Evolutionary conservation across 2,329 filamentous ascomycete genomes (phyloP).

Genomic region (Triangularia setosa): DNA sequence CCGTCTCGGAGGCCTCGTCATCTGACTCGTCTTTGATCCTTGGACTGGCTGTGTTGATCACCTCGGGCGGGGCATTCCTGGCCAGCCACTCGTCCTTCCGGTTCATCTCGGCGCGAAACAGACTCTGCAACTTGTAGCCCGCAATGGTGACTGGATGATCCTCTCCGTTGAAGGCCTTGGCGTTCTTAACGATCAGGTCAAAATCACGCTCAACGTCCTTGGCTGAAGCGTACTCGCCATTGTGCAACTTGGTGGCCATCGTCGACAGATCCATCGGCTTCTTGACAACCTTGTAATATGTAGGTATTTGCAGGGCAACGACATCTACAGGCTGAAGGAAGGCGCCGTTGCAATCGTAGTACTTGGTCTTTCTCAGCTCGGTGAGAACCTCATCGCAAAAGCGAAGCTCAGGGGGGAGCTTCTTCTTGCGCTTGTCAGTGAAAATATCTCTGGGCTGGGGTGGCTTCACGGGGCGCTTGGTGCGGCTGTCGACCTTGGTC

Average conservation of each 20-base stretch:
- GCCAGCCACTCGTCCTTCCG: constrained; percentile 80
- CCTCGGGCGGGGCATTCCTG: constrained; percentile 56
- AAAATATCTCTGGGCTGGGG: constrained; percentile 89
- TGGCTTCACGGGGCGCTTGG: constrained; percentile 90
- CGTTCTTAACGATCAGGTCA: constrained; percentile 81
- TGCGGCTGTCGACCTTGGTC: constrained; percentile 69
- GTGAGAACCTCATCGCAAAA: constrained; percentile 81
- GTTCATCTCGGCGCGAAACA: constrained; percentile 73
- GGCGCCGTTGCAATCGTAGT: constrained; percentile 63
- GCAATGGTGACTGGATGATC: constrained; percentile 69
- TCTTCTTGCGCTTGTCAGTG: constrained; percentile 84
- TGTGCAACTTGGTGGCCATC: constrained; percentile 71
- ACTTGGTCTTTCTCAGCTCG: constrained; percentile 72
- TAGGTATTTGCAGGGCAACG: constrained; percentile 87
- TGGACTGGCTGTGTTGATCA: constrained; percentile 56
- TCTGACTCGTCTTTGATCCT: constrained; percentile 67
- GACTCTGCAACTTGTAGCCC: constrained; percentile 67
- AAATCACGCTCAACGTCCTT: constrained; percentile 86
- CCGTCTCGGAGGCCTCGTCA: constrained; percentile 63
- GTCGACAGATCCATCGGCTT: constrained; percentile 92
- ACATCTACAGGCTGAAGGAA: constrained; percentile 88
- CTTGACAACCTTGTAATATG: constrained; percentile 91
- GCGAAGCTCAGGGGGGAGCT: constrained; percentile 79
- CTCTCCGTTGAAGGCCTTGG: constrained; percentile 79
- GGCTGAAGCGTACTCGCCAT: constrained; percentile 72